Percentiles rank a stretch among this genome's conserved stretches.
Conservation (phyloP, 1,139 yeast species). For the Saccharomycopsis crataegensis region DNA sequence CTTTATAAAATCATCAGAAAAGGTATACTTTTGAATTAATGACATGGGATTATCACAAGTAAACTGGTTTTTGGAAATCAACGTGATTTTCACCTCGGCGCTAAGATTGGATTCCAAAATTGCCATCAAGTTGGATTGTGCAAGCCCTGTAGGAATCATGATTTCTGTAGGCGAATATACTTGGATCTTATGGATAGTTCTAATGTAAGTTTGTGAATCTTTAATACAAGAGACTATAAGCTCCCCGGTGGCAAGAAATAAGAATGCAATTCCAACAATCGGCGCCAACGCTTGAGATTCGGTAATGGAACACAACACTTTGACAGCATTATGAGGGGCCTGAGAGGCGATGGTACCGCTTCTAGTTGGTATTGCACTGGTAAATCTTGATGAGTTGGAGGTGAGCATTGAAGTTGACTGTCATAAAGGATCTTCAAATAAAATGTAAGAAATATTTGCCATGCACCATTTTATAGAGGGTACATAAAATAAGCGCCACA, state of each 20-base stretch:
- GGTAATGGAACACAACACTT: not conserved
- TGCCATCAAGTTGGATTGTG: slow-evolving; percentile 29
- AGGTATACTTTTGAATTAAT: slow-evolving; percentile 22
- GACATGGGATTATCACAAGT: slow-evolving; percentile 12
- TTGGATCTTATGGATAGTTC: slow-evolving; percentile 37
- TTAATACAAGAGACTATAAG: slow-evolving; percentile 30
- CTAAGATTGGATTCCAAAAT: slow-evolving; percentile 31
- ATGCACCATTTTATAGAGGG: not conserved
- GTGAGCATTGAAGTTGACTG: not conserved
- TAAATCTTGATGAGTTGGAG: not conserved
- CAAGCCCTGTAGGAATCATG: slow-evolving; percentile 27
- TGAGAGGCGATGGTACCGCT: not conserved
- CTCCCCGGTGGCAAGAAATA: slow-evolving; percentile 32
- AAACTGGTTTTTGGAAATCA: not conserved
- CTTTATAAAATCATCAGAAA: slow-evolving; percentile 22
- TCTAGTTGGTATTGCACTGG: not conserved
- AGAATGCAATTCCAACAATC: slow-evolving; percentile 32
- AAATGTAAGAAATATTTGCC: not conserved
- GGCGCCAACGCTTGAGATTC: slow-evolving; percentile 3
- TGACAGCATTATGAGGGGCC: not conserved
- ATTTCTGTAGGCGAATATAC: slow-evolving; percentile 34
- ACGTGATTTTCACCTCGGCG: slow-evolving; percentile 15
- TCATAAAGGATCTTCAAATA: not conserved
- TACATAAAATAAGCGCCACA: too few relatives aligned
- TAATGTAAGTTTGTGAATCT: slow-evolving; percentile 40